phyloP scores from a whole-genome alignment of 1,284 basidiomycete species.

The Kwoniella shivajii region DNA sequence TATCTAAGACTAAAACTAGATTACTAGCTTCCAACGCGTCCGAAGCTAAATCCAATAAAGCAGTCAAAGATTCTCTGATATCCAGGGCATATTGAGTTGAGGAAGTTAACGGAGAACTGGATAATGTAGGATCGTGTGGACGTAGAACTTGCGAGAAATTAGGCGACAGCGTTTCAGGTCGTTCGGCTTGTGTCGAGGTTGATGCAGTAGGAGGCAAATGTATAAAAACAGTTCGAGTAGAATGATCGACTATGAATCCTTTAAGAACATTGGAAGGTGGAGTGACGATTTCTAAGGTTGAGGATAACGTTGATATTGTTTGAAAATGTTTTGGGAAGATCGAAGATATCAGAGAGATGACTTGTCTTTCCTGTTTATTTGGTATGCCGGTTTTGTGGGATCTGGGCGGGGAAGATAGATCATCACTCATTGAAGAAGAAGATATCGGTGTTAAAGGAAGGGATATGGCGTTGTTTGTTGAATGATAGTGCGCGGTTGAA shows the following conservation, averaged over 20 bases:
- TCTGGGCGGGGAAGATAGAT: not conserved
- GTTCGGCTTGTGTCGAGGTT: slow-evolving; percentile 13
- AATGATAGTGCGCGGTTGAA: slow-evolving; percentile 4
- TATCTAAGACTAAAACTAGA: slow-evolving; percentile 48
- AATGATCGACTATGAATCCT: slow-evolving; percentile 46
- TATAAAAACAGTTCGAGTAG: slow-evolving; percentile 43
- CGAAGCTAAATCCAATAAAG: slow-evolving; percentile 50
- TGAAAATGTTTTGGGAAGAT: slow-evolving; percentile 48
- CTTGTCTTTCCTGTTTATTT: slow-evolving; percentile 12
- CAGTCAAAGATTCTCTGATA: slow-evolving; percentile 50
- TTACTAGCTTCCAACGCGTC: slow-evolving; percentile 45
- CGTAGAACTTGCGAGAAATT: slow-evolving; percentile 49
- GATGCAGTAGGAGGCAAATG: slow-evolving; percentile 38
- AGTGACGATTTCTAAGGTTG: slow-evolving; percentile 49
- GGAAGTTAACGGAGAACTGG: slow-evolving; percentile 9
- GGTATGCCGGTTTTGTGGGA: not conserved
- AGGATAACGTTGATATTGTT: slow-evolving; percentile 30
- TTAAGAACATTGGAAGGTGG: slow-evolving; percentile 42
- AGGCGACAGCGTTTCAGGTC: slow-evolving; percentile 38
- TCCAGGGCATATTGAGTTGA: slow-evolving; percentile 33
- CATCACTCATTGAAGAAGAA: slow-evolving; percentile 12
- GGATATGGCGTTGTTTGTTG: slow-evolving; percentile 1
- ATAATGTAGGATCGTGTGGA: slow-evolving; percentile 40
- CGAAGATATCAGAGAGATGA: slow-evolving; percentile 42
- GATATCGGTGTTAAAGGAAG: slow-evolving; percentile 28